Conservation (phyloP, 2,329 filamentous ascomycete species). For the Talaromyces rugulosus region DNA sequence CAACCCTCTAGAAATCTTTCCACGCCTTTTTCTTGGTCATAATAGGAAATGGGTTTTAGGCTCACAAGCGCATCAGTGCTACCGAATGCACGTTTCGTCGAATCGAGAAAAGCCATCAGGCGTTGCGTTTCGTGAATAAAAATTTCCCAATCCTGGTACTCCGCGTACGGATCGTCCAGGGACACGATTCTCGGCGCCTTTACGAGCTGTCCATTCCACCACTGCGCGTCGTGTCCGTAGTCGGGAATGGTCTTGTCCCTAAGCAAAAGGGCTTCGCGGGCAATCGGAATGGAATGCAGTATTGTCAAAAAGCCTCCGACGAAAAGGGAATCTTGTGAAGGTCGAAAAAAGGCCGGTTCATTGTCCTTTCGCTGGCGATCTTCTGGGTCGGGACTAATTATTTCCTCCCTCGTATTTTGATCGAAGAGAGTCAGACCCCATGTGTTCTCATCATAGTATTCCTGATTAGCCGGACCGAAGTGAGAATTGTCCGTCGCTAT, state of each 20-base stretch:
- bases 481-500: conserved; percentile 35
- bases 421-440: conserved; percentile 55
- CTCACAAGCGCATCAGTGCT: conserved; percentile 50
- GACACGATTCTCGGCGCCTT: conserved; percentile 49
- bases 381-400: conserved; percentile 50
- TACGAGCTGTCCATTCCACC: conserved; percentile 59
- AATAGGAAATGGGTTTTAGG: conserved; percentile 32
- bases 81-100: conserved; percentile 55
- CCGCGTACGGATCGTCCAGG: conserved; percentile 29
- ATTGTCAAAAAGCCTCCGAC: conserved; percentile 58
- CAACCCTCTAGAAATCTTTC: conserved; percentile 48
- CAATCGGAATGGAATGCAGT: conserved; percentile 57
- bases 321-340: conserved; percentile 49
- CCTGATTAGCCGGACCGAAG: conserved; percentile 54
- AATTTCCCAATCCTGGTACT: conserved; percentile 37
- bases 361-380: conserved; percentile 45
- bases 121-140: conserved; percentile 57
- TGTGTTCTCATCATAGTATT: conserved; percentile 49
- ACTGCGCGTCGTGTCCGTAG: conserved; percentile 55
- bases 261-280: conserved; percentile 53
- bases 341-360: conserved; percentile 57
- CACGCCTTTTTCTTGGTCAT: conserved; percentile 33
- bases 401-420: conserved; percentile 47
- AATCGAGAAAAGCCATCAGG: conserved; percentile 58
- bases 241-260: conserved; percentile 41